Percentiles rank a stretch among this genome's conserved stretches.
These are phyloP conservation scores for Trifolium fragiferum DNA, from an alignment of 306 rosid species.

Conservation along the genomic window DNA sequence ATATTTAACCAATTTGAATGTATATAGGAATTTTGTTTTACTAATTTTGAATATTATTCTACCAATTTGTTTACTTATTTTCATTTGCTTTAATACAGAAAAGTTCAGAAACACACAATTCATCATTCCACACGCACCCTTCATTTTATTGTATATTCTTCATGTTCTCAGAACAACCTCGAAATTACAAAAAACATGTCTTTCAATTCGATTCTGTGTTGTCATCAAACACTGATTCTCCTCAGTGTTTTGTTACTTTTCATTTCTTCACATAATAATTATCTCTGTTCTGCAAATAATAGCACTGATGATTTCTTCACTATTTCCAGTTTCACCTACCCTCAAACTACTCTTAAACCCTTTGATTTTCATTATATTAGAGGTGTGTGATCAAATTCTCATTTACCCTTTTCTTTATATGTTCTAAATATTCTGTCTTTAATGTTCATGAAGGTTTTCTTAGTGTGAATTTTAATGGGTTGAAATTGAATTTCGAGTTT, in stretches of 20 bases:
- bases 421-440: slow-evolving; percentile 17
- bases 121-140: neutral
- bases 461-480: slow-evolving; percentile 45
- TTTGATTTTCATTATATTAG: slow-evolving; percentile 77
- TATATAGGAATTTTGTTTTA: too few species aligned
- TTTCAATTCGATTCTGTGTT: slow-evolving; percentile 54
- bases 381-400: slow-evolving; percentile 51
- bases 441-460: slow-evolving; percentile 9
- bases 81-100: neutral
- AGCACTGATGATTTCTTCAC: slow-evolving; percentile 50
- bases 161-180: slow-evolving; percentile 39
- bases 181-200: slow-evolving; percentile 49
- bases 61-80: neutral
- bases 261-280: slow-evolving; percentile 38
- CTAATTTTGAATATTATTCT: too few species aligned
- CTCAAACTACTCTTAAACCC: slow-evolving; percentile 59
- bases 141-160: neutral
- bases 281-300: slow-evolving; percentile 42
- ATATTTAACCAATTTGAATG: too few species aligned
- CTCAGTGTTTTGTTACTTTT: slow-evolving; percentile 48
- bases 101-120: slow-evolving; percentile 6
- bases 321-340: slow-evolving; percentile 82
- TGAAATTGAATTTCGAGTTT: slow-evolving; percentile 24
- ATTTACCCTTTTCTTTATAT: slow-evolving; percentile 38
- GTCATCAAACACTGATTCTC: slow-evolving; percentile 53